phyloP scores from a whole-genome alignment of 2,329 filamentous ascomycete genomes.

The Talaromyces piceae region DNA sequence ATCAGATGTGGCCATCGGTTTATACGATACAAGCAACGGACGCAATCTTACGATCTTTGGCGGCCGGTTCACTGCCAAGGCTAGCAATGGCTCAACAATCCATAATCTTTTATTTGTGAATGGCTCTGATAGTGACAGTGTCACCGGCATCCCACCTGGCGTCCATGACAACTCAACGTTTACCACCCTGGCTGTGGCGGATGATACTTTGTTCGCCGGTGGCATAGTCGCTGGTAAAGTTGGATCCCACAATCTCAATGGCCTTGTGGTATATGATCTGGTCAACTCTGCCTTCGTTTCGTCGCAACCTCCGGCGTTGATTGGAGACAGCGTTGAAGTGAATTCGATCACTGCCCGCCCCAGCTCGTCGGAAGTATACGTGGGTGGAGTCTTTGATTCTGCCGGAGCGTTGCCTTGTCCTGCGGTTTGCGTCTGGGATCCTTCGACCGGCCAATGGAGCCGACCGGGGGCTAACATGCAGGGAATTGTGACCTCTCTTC shows the following conservation, averaged over 20 bases:
- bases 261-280: constrained; percentile 75
- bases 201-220: constrained; percentile 69
- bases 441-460: constrained; percentile 66
- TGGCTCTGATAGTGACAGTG: constrained; percentile 56
- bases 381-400: constrained; percentile 75
- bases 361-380: constrained; percentile 65
- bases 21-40: constrained; percentile 63
- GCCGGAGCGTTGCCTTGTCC: constrained; percentile 79
- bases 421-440: constrained; percentile 72
- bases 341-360: constrained; percentile 69
- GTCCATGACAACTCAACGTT: constrained; percentile 69
- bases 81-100: constrained; percentile 61
- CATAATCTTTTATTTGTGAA: constrained; percentile 80
- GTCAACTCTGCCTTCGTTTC: constrained; percentile 52
- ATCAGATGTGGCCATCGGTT: constrained; percentile 66
- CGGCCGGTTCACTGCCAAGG: constrained; percentile 71
- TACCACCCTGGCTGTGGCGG: constrained; percentile 59
- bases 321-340: constrained; percentile 60
- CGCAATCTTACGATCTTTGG: constrained; percentile 81
- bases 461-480: constrained; percentile 64
- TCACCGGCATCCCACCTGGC: constrained; percentile 60
- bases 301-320: constrained; percentile 67
- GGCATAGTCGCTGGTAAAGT: constrained; percentile 67
- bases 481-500: constrained; percentile 63
- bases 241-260: constrained; percentile 55